phyloP scores from a whole-genome alignment of 2,329 filamentous ascomycete species.

The Aspergillus niger region DNA sequence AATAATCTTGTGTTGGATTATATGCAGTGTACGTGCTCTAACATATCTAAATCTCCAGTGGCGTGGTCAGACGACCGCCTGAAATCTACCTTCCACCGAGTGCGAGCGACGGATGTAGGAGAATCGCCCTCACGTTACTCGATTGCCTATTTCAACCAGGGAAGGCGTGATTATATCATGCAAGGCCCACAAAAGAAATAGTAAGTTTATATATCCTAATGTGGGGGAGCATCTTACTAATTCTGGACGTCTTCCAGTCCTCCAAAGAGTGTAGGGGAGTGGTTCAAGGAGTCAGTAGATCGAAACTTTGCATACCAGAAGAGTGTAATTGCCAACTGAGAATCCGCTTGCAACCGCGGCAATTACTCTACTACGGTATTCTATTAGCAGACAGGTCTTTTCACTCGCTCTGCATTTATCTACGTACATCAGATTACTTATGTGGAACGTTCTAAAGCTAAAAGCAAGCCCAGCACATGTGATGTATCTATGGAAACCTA shows the following conservation, averaged over 20 bases:
- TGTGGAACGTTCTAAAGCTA: too few species aligned
- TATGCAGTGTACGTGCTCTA: too few species aligned
- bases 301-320: background rate
- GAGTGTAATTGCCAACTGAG: too few species aligned
- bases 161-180: slow-evolving; percentile 1
- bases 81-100: slow-evolving; percentile 12
- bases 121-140: slow-evolving; percentile 8
- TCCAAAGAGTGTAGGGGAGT: slow-evolving; percentile 5
- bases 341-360: too few species aligned
- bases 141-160: slow-evolving; percentile 11
- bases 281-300: background rate
- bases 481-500: too few species aligned
- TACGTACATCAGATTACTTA: too few species aligned
- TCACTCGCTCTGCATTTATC: too few species aligned
- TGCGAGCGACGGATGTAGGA: slow-evolving; percentile 8
- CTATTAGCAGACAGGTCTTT: too few species aligned
- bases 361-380: too few species aligned
- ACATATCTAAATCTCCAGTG: background rate
- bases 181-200: slow-evolving; percentile 12
- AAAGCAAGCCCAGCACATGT: too few species aligned
- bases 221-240: background rate
- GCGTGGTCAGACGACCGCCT: slow-evolving; percentile 13
- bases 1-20: too few species aligned
- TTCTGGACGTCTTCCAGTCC: background rate
- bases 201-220: slow-evolving; percentile 1